phyloP scores from a whole-genome alignment of 352 stramenopile genomes.

The Globisporangium camurandrum region DNA sequence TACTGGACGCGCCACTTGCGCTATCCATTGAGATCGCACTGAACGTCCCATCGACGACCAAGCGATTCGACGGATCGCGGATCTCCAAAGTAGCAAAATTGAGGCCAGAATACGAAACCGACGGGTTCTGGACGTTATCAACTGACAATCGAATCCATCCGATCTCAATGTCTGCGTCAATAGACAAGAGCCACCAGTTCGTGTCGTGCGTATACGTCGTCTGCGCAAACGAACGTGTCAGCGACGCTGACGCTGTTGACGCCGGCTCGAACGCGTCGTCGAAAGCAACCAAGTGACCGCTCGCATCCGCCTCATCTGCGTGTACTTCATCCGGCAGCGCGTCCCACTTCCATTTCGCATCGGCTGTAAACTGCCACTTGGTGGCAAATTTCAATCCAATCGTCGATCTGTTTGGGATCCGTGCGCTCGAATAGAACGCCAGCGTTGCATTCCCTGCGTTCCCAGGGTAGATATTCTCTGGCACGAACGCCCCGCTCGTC shows the following conservation, averaged over 20 bases:
- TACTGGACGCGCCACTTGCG: conserved; percentile 44
- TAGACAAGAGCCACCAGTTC: conserved; percentile 36
- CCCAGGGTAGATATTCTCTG: conserved; percentile 79
- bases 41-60: conserved; percentile 53
- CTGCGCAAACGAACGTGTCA: conserved; percentile 5
- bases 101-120: conserved; percentile 56
- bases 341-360: conserved; percentile 51
- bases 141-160: conserved; percentile 67
- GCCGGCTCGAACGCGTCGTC: no score
- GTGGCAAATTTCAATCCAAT: conserved; percentile 51
- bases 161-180: conserved; percentile 45
- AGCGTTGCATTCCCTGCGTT: conserved; percentile 73
- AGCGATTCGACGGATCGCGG: conserved; percentile 32
- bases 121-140: conserved; percentile 67
- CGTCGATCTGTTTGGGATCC: conserved; percentile 36
- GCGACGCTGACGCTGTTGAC: not conserved
- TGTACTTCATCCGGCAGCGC: conserved; percentile 11
- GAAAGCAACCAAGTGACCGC: no score
- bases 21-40: conserved; percentile 74
- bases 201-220: conserved; percentile 7
- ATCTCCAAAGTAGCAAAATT: conserved; percentile 57
- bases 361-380: conserved; percentile 53
- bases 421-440: conserved; percentile 66
- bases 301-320: conserved; percentile 1
- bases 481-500: conserved; percentile 68